Conservation (phyloP, 345 rosid genomes). For the Hibiscus trionum region DNA sequence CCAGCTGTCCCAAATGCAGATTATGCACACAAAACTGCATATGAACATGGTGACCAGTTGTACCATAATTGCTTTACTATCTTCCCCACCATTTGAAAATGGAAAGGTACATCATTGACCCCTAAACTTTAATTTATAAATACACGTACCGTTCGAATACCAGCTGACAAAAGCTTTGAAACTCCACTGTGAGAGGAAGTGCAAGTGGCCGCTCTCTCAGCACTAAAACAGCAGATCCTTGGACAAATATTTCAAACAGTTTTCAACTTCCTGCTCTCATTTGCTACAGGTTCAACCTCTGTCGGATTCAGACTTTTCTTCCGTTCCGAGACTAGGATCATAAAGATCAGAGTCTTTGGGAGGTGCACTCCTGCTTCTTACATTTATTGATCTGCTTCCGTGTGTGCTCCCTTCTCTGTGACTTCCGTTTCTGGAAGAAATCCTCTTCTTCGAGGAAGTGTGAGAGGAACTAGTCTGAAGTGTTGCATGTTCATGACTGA, state of each 20-base stretch:
- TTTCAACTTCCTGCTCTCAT: conserved; percentile 18
- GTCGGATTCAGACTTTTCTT: conserved; percentile 17
- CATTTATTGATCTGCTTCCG: conserved; percentile 30
- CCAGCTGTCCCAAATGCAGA: neutral
- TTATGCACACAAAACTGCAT: neutral
- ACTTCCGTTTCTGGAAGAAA: conserved; percentile 1
- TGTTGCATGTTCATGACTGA: conserved; percentile 33
- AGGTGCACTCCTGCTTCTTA: conserved; percentile 48
- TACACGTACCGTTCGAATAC: neutral
- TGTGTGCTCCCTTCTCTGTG: conserved; percentile 15
- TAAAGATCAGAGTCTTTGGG: conserved; percentile 13
- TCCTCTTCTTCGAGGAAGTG: conserved; percentile 15
- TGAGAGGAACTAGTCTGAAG: conserved; percentile 24
- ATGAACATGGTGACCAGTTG: neutral
- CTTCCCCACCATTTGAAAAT: neutral
- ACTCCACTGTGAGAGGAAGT: conserved; percentile 2
- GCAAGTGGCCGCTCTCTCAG: neutral
- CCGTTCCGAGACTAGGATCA: conserved; percentile 14
- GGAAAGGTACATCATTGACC: neutral
- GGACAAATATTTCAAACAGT: conserved; percentile 15
- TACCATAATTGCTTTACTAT: neutral
- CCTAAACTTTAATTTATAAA: neutral
- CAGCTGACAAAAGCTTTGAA: neutral
- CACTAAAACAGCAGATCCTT: neutral
- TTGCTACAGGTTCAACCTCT: conserved; percentile 15